phyloP scores from a whole-genome alignment of 805 yeast species.

The Candida namnaoensis region DNA sequence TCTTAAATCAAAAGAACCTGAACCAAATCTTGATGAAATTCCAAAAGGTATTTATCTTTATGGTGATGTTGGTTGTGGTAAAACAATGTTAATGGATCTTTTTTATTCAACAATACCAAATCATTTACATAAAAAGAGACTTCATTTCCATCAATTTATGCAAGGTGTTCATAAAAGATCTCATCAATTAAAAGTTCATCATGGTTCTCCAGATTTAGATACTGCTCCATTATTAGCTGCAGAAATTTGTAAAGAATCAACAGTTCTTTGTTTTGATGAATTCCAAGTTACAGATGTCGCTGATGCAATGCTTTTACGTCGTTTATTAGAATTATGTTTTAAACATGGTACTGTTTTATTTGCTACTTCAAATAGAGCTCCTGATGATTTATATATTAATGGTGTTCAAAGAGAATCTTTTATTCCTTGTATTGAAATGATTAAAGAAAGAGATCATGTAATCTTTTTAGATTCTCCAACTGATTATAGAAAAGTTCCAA shows the following conservation, averaged over 20 bases:
- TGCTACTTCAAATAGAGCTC: constrained; percentile 93
- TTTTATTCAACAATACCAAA: constrained; percentile 79
- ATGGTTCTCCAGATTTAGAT: constrained; percentile 63
- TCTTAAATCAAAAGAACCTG: constrained; percentile 15
- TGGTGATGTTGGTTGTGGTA: constrained; percentile 98
- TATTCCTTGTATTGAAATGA: constrained; percentile 81
- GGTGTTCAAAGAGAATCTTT: constrained; percentile 92
- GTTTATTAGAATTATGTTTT: constrained; percentile 59
- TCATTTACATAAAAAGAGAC: constrained; percentile 67
- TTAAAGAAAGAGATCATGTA: constrained; percentile 68
- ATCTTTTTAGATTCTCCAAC: constrained; percentile 83
- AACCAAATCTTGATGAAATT: constrained; percentile 25
- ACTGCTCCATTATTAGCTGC: constrained; percentile 79
- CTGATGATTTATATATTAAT: constrained; percentile 86
- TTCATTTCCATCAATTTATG: constrained; percentile 97
- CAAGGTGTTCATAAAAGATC: constrained; percentile 84
- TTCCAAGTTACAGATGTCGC: constrained; percentile 98
- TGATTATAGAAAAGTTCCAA: constrained; percentile 84
- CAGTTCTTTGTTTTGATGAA: constrained; percentile 90
- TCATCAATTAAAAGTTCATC: constrained; percentile 60
- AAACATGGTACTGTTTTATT: constrained; percentile 81
- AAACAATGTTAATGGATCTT: constrained; percentile 96
- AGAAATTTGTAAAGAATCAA: constrained; percentile 68
- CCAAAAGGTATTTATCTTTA: constrained; percentile 86
- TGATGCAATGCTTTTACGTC: constrained; percentile 90